Percentiles rank a stretch among this genome's conserved stretches.
These are phyloP conservation scores for Rhynchospora breviuscula DNA, from an alignment of 176 grass and related monocot genomes.

Conservation along the genomic window DNA sequence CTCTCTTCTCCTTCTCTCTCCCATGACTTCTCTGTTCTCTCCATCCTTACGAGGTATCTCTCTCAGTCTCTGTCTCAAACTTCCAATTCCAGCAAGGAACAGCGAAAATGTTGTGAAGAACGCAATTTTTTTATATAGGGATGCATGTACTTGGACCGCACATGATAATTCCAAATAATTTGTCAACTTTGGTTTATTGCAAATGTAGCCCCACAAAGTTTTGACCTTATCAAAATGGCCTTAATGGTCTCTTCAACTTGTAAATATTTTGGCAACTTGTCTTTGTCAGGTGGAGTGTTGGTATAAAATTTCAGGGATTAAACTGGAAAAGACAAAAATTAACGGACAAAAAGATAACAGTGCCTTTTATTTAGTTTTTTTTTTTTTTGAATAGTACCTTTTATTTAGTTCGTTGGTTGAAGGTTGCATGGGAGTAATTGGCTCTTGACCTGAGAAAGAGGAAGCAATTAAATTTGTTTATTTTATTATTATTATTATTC, in stretches of 20 bases:
- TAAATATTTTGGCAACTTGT: neutral
- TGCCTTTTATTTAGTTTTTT: neutral
- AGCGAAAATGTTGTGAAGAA: neutral
- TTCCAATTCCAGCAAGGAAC: conserved; percentile 3
- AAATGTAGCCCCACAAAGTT: neutral
- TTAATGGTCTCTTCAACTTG: neutral
- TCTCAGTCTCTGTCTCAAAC: neutral
- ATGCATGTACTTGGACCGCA: neutral
- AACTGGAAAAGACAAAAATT: neutral
- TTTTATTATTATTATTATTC: neutral
- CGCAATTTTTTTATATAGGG: conserved; percentile 5
- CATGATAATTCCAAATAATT: neutral
- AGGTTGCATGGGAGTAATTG: neutral
- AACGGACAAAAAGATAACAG: neutral
- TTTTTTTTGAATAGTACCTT: no score
- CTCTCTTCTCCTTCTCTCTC: conserved; percentile 15
- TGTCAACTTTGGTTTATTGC: neutral
- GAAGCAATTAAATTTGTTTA: neutral
- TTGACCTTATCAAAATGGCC: neutral
- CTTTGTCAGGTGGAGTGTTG: neutral
- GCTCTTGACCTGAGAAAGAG: neutral
- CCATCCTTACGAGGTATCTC: conserved; percentile 18
- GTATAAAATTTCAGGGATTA: neutral
- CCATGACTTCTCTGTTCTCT: conserved; percentile 43
- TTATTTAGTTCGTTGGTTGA: neutral